phyloP scores from a whole-genome alignment of 2,329 filamentous ascomycete genomes.

The Fusarium mangiferae region DNA sequence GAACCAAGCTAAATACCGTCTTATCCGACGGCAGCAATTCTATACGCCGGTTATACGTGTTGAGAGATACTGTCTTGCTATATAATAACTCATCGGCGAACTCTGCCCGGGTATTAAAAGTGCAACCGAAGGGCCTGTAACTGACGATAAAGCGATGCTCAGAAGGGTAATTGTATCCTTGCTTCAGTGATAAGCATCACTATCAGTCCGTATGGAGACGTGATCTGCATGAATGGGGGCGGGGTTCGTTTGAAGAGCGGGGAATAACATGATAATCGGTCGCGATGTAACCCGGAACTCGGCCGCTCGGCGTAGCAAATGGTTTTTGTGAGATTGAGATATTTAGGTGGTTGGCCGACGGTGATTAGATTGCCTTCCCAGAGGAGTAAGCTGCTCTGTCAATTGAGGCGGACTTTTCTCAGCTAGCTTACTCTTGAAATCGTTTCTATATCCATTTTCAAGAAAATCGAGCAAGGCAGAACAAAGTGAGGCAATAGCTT shows the following conservation, averaged over 20 bases:
- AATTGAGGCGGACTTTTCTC: no score
- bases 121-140: not conserved
- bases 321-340: not conserved
- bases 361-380: not conserved
- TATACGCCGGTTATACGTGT: not conserved
- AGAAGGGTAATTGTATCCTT: not conserved
- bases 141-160: not conserved
- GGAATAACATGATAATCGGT: not conserved
- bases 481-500: no score
- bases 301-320: not conserved
- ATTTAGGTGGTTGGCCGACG: not conserved
- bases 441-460: no score
- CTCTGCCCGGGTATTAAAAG: not conserved
- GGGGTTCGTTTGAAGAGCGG: not conserved
- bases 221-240: not conserved
- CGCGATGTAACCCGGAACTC: not conserved
- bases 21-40: not conserved
- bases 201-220: not conserved
- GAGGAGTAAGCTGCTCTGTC: not conserved
- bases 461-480: no score
- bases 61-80: fast-evolving
- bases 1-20: not conserved
- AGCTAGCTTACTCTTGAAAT: no score
- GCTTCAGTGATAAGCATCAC: not conserved
- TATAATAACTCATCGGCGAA: not conserved